Base-by-base conservation (phyloP, 2,329 filamentous ascomycete genomes). In the Polytolypa hystricis region DNA sequence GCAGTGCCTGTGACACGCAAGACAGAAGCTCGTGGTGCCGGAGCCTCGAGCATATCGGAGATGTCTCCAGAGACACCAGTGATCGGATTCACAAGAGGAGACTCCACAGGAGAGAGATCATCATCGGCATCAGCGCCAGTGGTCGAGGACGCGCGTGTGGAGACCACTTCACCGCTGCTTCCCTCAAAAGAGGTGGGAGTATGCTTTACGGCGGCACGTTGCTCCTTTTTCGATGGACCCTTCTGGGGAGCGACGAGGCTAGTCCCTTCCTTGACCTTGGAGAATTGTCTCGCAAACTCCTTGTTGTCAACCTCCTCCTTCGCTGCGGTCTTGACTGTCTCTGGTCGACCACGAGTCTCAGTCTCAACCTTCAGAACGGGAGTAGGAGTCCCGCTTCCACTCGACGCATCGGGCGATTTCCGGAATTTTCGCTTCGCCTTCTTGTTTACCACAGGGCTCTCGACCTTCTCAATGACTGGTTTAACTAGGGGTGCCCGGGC, bases 21-120 rank as follows among this genome's bases (percentile, higher is more conserved):
- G 32, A 93, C 76, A 0, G 79, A 78, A 16, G 85, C 81, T 37
- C 76, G 81, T 26, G 76, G 57, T 2, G 74, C 60, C 29, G 74
- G 63, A 33, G 81, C 68, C 61, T 93, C 86, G 11, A 96, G 77
- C 89, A 96, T 96, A 61, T 95, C 89, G 37, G 81, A 81, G 39
- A 95, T 76, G 54, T 83, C 83, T 37, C 73, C 76, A 41, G 73
- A 70, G 18, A 55, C 50, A 15, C 56, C 44, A 14, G 52, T 46
- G 29, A 53, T 55, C 25, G 65, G 58, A 27, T 57, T 58, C 33
- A 69, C 64, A 34, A 74, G 66, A 20, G 84, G 81, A 8, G 84
- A 87, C 30, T 69, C 67, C 40, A 71, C 69, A 5, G 81, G 69
- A 3, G 85, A 86, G 50, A 80, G 66, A 51, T 93, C 84, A 51